phyloP scores from a whole-genome alignment of 805 yeast genomes.

The Nakazawaea sp. region DNA sequence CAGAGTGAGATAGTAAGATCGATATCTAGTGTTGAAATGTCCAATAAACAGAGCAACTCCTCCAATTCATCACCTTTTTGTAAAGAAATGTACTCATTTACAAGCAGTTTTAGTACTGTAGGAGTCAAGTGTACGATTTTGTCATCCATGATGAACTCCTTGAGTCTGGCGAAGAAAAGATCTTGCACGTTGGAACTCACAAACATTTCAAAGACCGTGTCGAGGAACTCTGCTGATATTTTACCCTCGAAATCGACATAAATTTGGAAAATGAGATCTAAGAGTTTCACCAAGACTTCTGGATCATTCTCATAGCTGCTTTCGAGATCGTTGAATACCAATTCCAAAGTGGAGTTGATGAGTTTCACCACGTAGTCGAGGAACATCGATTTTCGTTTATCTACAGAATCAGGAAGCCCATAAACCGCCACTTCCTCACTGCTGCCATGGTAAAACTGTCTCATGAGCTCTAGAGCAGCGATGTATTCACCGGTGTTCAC shows the following conservation, averaged over 20 bases:
- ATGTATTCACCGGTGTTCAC: slow-evolving; percentile 43
- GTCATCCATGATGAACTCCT: slow-evolving; percentile 41
- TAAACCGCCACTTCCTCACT: slow-evolving; percentile 40
- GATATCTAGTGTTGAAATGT: slow-evolving; percentile 63
- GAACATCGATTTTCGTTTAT: slow-evolving; percentile 40
- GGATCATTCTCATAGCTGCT: slow-evolving; percentile 6
- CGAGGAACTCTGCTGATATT: slow-evolving; percentile 30
- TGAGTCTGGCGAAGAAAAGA: slow-evolving; percentile 46
- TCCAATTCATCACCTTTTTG: slow-evolving; percentile 48
- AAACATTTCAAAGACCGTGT: slow-evolving; percentile 37
- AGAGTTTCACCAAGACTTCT: slow-evolving; percentile 22
- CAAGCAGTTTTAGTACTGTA: slow-evolving; percentile 51
- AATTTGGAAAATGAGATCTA: slow-evolving; percentile 32
- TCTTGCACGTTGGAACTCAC: slow-evolving; percentile 24
- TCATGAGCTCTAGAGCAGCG: slow-evolving; percentile 50
- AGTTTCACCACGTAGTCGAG: slow-evolving; percentile 49
- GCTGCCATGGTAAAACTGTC: slow-evolving; percentile 41
- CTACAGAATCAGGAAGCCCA: slow-evolving; percentile 47
- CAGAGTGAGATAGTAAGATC: slow-evolving; percentile 69
- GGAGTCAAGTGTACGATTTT: slow-evolving; percentile 53
- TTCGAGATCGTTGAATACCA: slow-evolving; percentile 25
- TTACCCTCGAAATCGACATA: slow-evolving; percentile 25
- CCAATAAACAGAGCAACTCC: slow-evolving; percentile 62
- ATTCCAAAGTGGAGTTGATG: slow-evolving; percentile 43
- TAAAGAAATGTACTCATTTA: slow-evolving; percentile 36